Evolutionary conservation across 2,329 filamentous ascomycete genomes (phyloP).

Genomic region (Ophiostoma ips): DNA sequence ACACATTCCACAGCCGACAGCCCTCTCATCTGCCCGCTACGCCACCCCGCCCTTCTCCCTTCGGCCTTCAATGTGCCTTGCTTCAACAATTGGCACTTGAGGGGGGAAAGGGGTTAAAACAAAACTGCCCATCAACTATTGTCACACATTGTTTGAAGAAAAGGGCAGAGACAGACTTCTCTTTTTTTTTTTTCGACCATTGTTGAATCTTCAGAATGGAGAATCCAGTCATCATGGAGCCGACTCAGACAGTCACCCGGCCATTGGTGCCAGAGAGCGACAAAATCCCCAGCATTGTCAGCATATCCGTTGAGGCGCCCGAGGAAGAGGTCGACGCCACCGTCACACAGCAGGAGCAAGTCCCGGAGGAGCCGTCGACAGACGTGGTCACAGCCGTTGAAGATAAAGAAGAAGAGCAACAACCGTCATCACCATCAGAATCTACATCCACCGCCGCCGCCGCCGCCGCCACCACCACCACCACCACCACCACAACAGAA

Average conservation of each 20-base stretch:
- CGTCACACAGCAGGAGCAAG: not conserved
- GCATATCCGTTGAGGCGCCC: not conserved
- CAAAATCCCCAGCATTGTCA: not conserved
- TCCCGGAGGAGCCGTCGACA: not conserved
- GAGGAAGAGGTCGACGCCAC: not conserved
- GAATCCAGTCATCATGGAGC: not conserved
- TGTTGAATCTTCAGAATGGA: not conserved
- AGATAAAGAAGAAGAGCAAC: not conserved
- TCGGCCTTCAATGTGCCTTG: constrained; percentile 5
- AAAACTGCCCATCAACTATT: not conserved
- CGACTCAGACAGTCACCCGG: not conserved
- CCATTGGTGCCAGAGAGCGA: not conserved
- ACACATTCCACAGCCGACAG: not conserved
- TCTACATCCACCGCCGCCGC: not conserved
- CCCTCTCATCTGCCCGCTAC: not conserved
- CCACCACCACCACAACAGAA: not conserved
- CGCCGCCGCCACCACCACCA: not conserved
- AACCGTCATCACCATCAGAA: not conserved
- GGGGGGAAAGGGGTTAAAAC: constrained; percentile 4
- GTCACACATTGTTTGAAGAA: not conserved
- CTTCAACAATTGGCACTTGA: constrained; percentile 6
- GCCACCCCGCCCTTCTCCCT: constrained; percentile 5
- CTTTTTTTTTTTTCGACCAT: not conserved
- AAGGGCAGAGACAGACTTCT: not conserved
- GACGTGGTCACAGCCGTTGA: too few relatives aligned